Conservation (phyloP, 257 asterid species). For the Penstemon eatonii region DNA sequence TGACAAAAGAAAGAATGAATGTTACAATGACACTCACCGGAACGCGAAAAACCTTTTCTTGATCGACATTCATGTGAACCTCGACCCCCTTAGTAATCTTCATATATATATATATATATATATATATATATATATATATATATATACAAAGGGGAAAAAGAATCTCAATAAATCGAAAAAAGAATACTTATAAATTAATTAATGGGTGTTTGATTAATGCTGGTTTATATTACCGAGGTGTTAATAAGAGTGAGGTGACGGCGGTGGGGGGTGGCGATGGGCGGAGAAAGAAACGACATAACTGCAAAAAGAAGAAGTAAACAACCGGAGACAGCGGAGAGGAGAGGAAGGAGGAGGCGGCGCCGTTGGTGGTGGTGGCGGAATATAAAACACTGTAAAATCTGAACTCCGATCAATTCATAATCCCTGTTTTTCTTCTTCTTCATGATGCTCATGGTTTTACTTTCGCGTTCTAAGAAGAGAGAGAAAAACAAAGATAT, state of each 20-base stretch:
- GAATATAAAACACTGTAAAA: constrained; percentile 43
- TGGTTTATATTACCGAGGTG: constrained; percentile 17
- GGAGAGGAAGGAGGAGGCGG: constrained; percentile 45
- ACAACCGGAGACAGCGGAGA: constrained; percentile 31
- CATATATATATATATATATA: not conserved
- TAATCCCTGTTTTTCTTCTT: constrained; percentile 38
- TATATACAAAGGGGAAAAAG: not conserved
- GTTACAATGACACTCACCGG: constrained; percentile 30
- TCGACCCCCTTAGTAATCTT: constrained; percentile 26
- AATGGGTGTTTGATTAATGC: too few species aligned
- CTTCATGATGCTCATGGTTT: constrained; percentile 39
- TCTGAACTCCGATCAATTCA: constrained; percentile 37
- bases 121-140: not conserved
- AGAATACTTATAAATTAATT: too few species aligned
- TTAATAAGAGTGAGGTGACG: not conserved
- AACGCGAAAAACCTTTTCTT: constrained; percentile 27
- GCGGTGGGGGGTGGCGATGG: constrained; percentile 13
- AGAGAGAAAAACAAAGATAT: constrained; percentile 4
- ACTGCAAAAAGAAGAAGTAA: constrained; percentile 32
- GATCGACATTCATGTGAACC: constrained; percentile 25
- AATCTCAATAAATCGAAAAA: not conserved
- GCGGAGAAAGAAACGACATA: constrained; percentile 38
- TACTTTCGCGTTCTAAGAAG: too few species aligned
- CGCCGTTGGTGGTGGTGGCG: constrained; percentile 47
- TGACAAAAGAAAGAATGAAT: not conserved